Percentiles rank a stretch among this genome's conserved stretches.
phyloP scores from a whole-genome alignment of 2,329 filamentous ascomycete genomes.

The Beauveria scarabaeidicola region DNA sequence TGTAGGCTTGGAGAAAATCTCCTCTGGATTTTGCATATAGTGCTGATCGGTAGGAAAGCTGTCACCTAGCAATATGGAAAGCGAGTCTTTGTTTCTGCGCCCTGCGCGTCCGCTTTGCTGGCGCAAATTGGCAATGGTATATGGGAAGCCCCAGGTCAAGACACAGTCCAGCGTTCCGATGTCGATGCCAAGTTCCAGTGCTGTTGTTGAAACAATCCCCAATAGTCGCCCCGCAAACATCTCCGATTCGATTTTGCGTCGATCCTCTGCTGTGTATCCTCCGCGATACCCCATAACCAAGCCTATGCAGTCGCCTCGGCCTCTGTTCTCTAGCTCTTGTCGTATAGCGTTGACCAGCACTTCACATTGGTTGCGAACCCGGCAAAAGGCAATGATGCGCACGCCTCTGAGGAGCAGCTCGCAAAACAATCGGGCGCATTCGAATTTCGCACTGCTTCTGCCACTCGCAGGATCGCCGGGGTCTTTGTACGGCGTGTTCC shows the following conservation, averaged over 20 bases:
- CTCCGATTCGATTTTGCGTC: constrained; percentile 79
- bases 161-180: constrained; percentile 93
- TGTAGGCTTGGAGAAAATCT: constrained; percentile 88
- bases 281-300: constrained; percentile 94
- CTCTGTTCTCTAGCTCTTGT: constrained; percentile 63
- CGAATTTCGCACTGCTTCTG: constrained; percentile 70
- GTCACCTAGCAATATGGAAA: constrained; percentile 84
- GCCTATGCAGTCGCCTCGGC: constrained; percentile 63
- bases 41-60: constrained; percentile 86
- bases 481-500: constrained; percentile 95
- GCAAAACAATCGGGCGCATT: constrained; percentile 86
- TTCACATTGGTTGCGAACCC: constrained; percentile 82
- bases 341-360: constrained; percentile 72
- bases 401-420: constrained; percentile 83
- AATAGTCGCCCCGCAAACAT: constrained; percentile 96
- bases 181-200: constrained; percentile 87
- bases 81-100: constrained; percentile 82
- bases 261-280: constrained; percentile 86
- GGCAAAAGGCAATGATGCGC: constrained; percentile 85
- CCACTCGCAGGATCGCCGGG: constrained; percentile 80
- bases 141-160: constrained; percentile 88
- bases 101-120: constrained; percentile 94
- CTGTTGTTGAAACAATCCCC: constrained; percentile 88
- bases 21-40: constrained; percentile 93
- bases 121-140: constrained; percentile 86